A percentile compares a stretch with the other conserved stretches of the same genome.
phyloP scores from a whole-genome alignment of 371 early-diverging fungal genomes.

The Sporodiniella umbellata region DNA sequence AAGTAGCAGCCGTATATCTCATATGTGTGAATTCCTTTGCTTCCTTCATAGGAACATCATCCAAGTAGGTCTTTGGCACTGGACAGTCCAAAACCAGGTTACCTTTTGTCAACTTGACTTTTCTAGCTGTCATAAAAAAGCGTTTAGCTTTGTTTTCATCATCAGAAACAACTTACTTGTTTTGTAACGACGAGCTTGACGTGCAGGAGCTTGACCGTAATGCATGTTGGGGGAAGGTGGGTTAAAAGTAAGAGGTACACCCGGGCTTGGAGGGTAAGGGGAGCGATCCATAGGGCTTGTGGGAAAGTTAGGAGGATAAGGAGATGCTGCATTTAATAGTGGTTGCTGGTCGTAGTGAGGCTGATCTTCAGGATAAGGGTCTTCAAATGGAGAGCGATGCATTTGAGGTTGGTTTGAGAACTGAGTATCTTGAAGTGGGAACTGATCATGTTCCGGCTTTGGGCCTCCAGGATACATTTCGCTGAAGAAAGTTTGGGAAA shows the following conservation, averaged over 20 bases:
- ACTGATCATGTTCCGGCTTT: slow-evolving; percentile 34
- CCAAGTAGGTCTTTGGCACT: slow-evolving; percentile 63
- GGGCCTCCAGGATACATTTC: slow-evolving; percentile 13
- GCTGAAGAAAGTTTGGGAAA: neutral
- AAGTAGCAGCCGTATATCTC: slow-evolving; percentile 83
- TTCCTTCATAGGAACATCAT: slow-evolving; percentile 54
- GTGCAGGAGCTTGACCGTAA: slow-evolving; percentile 53
- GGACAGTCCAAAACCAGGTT: slow-evolving; percentile 80
- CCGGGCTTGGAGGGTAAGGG: slow-evolving; percentile 13
- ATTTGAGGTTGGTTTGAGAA: slow-evolving; percentile 34
- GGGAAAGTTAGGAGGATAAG: slow-evolving; percentile 2
- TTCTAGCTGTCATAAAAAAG: slow-evolving; percentile 26
- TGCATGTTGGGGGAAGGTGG: slow-evolving; percentile 35
- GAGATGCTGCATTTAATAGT: slow-evolving; percentile 6
- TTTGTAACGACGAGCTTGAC: slow-evolving; percentile 63
- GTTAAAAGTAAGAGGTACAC: slow-evolving; percentile 9
- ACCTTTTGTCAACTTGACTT: slow-evolving; percentile 69
- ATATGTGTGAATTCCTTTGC: slow-evolving; percentile 74
- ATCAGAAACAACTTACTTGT: slow-evolving; percentile 44
- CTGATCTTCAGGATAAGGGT: slow-evolving; percentile 30
- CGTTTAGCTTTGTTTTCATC: neutral
- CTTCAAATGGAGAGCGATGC: slow-evolving; percentile 36
- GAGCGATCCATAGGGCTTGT: slow-evolving; percentile 6
- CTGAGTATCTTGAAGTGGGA: slow-evolving; percentile 41
- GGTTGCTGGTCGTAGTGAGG: slow-evolving; percentile 21